Evolutionary conservation across 2,329 filamentous ascomycete genomes (phyloP), one percentile per base, ranked within the genome.

Genomic region (Fusarium cyanostomum): DNA sequence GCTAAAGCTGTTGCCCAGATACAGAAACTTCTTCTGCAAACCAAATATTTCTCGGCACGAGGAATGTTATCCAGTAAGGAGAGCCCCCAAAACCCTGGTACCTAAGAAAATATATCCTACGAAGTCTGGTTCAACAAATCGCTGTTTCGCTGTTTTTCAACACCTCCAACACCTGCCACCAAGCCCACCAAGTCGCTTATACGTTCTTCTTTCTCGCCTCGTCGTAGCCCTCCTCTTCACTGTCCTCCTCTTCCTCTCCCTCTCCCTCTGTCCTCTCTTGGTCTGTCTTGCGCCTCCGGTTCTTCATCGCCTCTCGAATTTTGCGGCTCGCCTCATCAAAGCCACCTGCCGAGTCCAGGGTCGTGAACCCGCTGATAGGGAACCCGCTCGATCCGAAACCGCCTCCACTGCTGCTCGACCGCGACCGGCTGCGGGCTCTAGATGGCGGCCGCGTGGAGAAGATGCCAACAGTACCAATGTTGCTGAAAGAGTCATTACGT

Each of bases 401-500:
- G 24, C 86, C 86, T 35, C 87, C 86, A 60, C 84, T 86, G 61
- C 88, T 92, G 74, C 89, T 87, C 69, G 87, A 92, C 46, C 89
- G 84, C 69, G 88, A 91, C 24, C 90, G 84, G 66, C 85, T 89
- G 54, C 88, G 85, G 48, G 86, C 89, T n/a, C 92, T 88, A 48
- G 91, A 96, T n/a, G 90, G 85, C 5, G 94, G 93, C 27, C 92
- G 85, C 13, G 92, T 95, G 3, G 94, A 92, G 79, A 98, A 99
- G 78, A 99, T 89, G 60, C 91, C 92, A 66, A 97, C 90, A 44
- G 86, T 88, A 11, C 92, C 90, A 64, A 98, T 90, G 75, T 98
- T 94, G 76, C 89, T 89, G 79, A 97, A 97, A 1, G 92, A 95
- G 77, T 98, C 95, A 79, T 97, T 97, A 59, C 91, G 89, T 8